Base-by-base conservation (phyloP, 2,329 filamentous ascomycete genomes). In the Diaporthe sp. region DNA sequence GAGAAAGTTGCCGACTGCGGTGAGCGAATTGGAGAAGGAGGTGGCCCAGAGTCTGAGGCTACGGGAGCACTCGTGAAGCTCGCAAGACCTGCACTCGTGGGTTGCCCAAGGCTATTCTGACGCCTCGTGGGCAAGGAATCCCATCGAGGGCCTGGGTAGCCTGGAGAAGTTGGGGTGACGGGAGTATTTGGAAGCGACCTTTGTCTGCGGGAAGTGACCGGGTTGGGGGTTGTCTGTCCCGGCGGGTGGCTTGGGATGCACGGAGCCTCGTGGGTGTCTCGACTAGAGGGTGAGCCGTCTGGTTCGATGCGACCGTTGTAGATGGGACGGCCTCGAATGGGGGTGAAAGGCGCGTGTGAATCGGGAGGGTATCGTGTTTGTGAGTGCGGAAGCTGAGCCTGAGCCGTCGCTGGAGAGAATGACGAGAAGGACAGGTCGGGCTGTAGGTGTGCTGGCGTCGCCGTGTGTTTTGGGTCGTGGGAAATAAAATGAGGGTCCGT, bases 1-100 rank as follows among this genome's bases (percentile, higher is more conserved):
- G 82, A 82, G 22, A 77, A 79, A 33, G 80, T 79, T 25, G 81
- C 75, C 8, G 81, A 77, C 2, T 76, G 73, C 3, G 79, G 76
- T 1, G 80, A 73, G 71, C 75, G 70, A 38, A 76, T 74, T 45
- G 78, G 73, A 71, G 77, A 71, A 73, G 77, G 72, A 66, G 77
- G 69, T 74, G 38, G 40, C 55, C 57, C 77, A 60, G 71, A 64
- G 17, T 70, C 57, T n/a, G 71, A 47, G 38, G 52, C 54, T 60
- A 76, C 45, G 57, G 73, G 55, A 35, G n/a, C 69, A 71, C 67
- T 47, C 64, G 64, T 22, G 33, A 9, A 69, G 30, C n/a, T 52
- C 33, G 74, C 71, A 54, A 60, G 45, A 28, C 57, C 57, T 30
- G 55, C 22, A 55, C 50, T 57, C 25, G 40, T 38, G 25, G 28